Conservation (phyloP, 116 monocot genomes). For the Papilionanthe hybrid region DNA sequence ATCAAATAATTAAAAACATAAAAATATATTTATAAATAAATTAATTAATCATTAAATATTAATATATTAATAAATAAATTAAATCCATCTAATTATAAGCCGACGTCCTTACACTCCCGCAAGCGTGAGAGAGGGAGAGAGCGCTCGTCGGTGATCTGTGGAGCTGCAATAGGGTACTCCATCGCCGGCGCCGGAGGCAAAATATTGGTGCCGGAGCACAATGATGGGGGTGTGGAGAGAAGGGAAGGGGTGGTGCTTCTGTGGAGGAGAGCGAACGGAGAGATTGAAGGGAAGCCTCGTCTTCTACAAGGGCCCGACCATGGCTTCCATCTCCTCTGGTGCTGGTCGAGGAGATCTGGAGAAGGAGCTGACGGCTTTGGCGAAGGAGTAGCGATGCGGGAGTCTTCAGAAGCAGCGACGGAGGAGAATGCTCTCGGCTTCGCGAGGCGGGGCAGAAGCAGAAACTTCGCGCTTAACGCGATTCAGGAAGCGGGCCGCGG, state of each 20-base stretch:
- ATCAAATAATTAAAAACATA: no score
- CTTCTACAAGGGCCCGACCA: conserved; percentile 28
- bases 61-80: no score
- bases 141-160: neutral
- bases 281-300: conserved; percentile 38
- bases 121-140: neutral
- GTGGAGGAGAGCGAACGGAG: conserved; percentile 43
- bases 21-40: no score
- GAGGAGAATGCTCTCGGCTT: no score
- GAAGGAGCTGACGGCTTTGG: no score
- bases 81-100: no score
- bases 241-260: conserved; percentile 48
- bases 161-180: neutral
- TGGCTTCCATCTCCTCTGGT: conserved; percentile 28
- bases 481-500: no score
- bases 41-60: no score
- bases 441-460: no score
- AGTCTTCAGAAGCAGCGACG: no score
- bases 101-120: neutral
- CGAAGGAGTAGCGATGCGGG: no score
- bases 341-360: conserved; percentile 1
- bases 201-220: neutral
- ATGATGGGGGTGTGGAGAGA: conserved; percentile 35
- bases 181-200: neutral
- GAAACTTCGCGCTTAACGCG: no score